Conservation (phyloP, 129 eudicot species). For the Arctium minus region DNA sequence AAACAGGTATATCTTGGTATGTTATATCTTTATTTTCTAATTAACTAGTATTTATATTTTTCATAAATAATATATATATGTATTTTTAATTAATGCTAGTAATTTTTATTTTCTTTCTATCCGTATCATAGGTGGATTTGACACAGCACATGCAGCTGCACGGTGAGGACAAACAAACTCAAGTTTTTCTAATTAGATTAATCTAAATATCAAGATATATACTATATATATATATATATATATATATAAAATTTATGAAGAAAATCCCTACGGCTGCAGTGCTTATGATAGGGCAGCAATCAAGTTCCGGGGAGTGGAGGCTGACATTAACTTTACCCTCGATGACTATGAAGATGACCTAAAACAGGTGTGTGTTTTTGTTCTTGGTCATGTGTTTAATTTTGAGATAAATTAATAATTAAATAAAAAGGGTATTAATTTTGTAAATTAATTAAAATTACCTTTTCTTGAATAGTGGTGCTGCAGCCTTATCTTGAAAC, state of each 20-base stretch:
- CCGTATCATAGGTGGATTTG: constrained; percentile 65
- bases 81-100: background rate
- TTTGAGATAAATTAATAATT: background rate
- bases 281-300: constrained; percentile 87
- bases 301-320: constrained; percentile 79
- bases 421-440: background rate
- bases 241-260: background rate
- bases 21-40: background rate
- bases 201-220: background rate
- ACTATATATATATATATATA: background rate
- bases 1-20: constrained; percentile 89
- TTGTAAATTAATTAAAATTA: constrained; percentile 22
- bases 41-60: background rate
- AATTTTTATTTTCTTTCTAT: background rate
- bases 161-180: constrained; percentile 44
- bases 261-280: constrained; percentile 34
- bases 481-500: constrained; percentile 48
- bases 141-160: constrained; percentile 88
- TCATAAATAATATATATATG: background rate
- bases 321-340: constrained; percentile 67
- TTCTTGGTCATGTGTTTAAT: background rate
- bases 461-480: constrained; percentile 50
- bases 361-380: constrained; percentile 62
- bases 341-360: constrained; percentile 67
- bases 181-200: background rate